Evolutionary conservation across 192 early-diverging fungal species (phyloP).

Genomic region (Mortierella claussenii): DNA sequence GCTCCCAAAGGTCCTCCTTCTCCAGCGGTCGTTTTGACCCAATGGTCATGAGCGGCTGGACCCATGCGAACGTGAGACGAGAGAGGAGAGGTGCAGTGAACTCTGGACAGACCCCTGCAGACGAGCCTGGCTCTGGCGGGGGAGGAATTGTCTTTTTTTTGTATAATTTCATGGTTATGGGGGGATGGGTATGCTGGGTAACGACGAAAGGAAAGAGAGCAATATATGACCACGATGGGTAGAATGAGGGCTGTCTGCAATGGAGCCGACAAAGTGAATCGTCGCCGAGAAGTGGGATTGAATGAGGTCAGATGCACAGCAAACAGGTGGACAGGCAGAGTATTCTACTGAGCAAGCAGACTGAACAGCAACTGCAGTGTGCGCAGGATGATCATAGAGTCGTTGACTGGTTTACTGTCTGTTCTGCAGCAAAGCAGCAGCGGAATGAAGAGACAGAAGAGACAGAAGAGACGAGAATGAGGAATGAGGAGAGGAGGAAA

Average conservation of each 20-base stretch:
- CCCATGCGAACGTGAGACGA: constrained; percentile 69
- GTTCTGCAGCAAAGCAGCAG: no score
- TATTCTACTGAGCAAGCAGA: no score
- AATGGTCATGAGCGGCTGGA: constrained; percentile 69
- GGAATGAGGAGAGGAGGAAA: neutral
- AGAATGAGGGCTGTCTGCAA: no score
- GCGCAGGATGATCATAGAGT: no score
- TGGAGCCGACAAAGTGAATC: no score
- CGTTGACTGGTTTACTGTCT: no score
- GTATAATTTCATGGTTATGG: constrained; percentile 11
- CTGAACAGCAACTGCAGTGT: no score
- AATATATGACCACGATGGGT: neutral
- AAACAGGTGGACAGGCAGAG: no score
- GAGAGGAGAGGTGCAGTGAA: constrained; percentile 66
- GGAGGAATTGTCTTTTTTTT: constrained; percentile 20
- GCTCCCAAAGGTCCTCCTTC: constrained; percentile 67
- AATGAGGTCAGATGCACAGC: no score
- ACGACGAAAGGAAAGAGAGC: neutral
- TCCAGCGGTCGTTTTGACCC: constrained; percentile 74
- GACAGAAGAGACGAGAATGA: neutral
- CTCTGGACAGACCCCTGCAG: constrained; percentile 60
- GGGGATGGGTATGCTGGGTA: no score
- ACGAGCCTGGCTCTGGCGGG: constrained; percentile 26
- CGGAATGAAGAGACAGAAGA: no score
- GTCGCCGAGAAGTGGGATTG: no score